Base-by-base conservation (phyloP, 306 rosid genomes). In the Cucurbita maxima region DNA sequence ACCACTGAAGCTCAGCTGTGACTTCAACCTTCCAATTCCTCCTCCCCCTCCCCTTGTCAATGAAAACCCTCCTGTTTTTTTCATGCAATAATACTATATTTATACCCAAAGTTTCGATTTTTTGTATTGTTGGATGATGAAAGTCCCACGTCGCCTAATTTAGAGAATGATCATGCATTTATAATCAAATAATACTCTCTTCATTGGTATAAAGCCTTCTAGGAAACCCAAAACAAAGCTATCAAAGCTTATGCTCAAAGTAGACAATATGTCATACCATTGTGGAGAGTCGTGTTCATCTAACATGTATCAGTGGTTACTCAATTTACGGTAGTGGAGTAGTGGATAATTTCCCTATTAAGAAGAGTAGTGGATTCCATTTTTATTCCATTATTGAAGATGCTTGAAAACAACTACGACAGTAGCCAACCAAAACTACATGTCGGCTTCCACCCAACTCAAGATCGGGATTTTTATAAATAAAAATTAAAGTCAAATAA, bases 1-100 rank as follows among this genome's bases (percentile, higher is more conserved):
- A 12, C 53, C 53, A 12, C 15, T 87, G 80, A 90, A 90, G 80
- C 98, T 93, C 86, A 93, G 57, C 40, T 93, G 96, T 2, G 94
- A 76, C 78, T 86, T 90, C 81, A 90, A 77, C 74, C 93, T 84
- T 8, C 92, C 76, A 1, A 73, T 83, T 57, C 88, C 81, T 66
- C 56, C 84, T 14, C 85, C 83, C 11, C 58, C 63, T 74, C 84
- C 98, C 57, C 87, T 86, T 14, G 99, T 86, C 71, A 94, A 84
- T 10, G 92, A 85, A 83, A 94, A 94, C 6, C 99, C 97, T 47
- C 80, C 88, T 76, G 77, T 56, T 74, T 18, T 18, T 68, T 38
- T 30, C 34, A 30, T 2, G 34, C 34, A 30, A 30, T 30, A 2
- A 30, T 30, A 30, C 34, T 3, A 30, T 30, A 3, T 2, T 30